Evolutionary conservation across 2,329 filamentous ascomycete species (phyloP), one percentile per base, ranked within the genome.

Genomic region (Volutella citrinella): DNA sequence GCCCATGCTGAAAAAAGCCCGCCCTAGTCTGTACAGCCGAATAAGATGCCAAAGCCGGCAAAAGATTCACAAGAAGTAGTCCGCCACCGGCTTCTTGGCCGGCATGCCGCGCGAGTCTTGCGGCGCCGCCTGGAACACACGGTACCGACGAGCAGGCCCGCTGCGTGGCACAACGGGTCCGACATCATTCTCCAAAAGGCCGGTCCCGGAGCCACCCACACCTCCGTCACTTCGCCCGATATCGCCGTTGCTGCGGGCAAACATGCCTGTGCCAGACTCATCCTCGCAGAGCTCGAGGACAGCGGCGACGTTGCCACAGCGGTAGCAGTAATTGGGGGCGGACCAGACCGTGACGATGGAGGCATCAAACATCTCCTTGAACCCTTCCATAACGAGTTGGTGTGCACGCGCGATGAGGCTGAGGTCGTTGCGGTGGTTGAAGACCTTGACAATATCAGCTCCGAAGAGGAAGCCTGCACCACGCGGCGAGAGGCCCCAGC

Each of bases 261-360:
- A 76, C n/a, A 82, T 72, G 16, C 82, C 81, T 21, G 78, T 70
- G 26, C 87, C 87, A n/a, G 76, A 79, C 7, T 83, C 78, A 53
- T 97, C 91, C 60, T 97, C 93, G 18, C 83, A 86, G 5, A 98
- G 72, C 65, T 98, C 93, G 34, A 98, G 69, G 38, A 98, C 90
- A 1, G 93, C 91, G 1, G 93, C 93, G 10, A 98, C 90, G 54
- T 97, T 97, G 34, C 90, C 90, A 56, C 90, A 96, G 45, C 88
- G 80, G 66, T 96, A 96, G 67, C 90, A 96, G 70, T 96, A 96
- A 61, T 96, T 96, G 1, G 90, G 90, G 9, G 90, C 90, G 1
- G 87, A 94, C 91, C 93, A 98, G n/a, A 98, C 93, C 0, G 93
- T 98, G 25, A 97, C 93, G 45, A 98, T 96, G 29, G 82, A 87